Conservation (phyloP, 2,329 filamentous ascomycete species). For the Epichloe hybrida region DNA sequence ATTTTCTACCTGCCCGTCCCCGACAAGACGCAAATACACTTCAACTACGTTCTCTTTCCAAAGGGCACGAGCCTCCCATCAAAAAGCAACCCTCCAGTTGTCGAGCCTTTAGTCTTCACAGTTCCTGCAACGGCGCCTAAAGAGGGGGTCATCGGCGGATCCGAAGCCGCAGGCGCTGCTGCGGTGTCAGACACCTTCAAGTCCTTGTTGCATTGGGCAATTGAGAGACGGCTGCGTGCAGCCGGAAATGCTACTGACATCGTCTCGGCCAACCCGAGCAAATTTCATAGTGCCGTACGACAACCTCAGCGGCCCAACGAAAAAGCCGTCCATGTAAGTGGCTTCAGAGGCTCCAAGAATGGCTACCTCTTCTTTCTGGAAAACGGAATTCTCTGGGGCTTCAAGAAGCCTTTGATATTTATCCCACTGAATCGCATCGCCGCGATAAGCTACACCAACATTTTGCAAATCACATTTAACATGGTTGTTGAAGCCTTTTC, state of each 20-base stretch:
- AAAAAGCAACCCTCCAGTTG: constrained; percentile 27
- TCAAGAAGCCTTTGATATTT: constrained; percentile 56
- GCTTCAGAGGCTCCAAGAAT: constrained; percentile 54
- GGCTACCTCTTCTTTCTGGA: constrained; percentile 55
- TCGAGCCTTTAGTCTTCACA: constrained; percentile 52
- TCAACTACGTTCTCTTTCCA: constrained; percentile 53
- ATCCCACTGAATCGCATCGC: constrained; percentile 46
- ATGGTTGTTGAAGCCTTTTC: constrained; percentile 48
- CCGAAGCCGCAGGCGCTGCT: constrained; percentile 33
- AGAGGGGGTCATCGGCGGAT: constrained; percentile 40
- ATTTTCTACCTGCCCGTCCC: constrained; percentile 52
- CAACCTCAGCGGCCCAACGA: constrained; percentile 47
- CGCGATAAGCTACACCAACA: constrained; percentile 53
- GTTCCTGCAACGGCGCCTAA: constrained; percentile 47
- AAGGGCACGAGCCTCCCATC: constrained; percentile 38
- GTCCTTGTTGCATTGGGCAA: constrained; percentile 47
- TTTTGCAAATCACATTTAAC: constrained; percentile 56
- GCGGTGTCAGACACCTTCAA: constrained; percentile 46
- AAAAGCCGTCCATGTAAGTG: constrained; percentile 51
- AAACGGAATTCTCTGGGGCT: constrained; percentile 54
- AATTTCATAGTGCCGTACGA: constrained; percentile 43
- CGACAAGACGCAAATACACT: constrained; percentile 50
- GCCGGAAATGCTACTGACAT: constrained; percentile 35
- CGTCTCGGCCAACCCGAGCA: constrained; percentile 36
- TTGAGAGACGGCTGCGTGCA: constrained; percentile 36